These are phyloP conservation scores for Botrytis deweyae DNA, from an alignment of 2,329 filamentous ascomycete genomes.

Conservation along the genomic window DNA sequence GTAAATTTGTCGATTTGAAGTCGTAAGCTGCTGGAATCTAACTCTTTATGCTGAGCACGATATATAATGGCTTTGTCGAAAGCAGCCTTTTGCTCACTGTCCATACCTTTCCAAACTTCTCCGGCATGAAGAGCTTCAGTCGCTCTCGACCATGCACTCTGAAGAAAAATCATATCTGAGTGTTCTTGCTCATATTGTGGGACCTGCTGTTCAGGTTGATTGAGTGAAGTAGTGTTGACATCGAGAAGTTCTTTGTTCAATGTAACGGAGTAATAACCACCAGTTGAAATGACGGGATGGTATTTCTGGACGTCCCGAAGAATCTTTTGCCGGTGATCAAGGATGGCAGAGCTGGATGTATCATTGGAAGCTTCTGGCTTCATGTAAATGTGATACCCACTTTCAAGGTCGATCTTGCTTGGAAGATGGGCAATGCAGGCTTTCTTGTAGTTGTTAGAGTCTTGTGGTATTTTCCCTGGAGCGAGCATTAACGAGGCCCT, in stretches of 20 bases:
- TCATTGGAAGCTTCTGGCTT: too few species aligned
- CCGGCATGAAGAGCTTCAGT: background rate
- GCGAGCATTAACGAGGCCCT: background rate
- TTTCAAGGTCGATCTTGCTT: too few species aligned
- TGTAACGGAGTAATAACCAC: background rate
- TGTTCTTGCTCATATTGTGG: background rate
- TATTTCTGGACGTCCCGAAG: background rate
- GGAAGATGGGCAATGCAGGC: too few species aligned
- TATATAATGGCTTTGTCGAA: background rate
- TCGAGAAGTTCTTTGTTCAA: background rate
- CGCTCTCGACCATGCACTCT: background rate
- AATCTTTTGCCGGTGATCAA: background rate
- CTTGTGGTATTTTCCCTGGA: background rate
- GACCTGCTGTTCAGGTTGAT: background rate
- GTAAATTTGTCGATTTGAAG: background rate
- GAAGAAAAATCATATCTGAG: background rate
- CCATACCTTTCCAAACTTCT: background rate
- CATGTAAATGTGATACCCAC: background rate
- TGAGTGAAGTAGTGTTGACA: background rate
- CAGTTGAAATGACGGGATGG: too few species aligned
- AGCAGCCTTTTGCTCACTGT: background rate
- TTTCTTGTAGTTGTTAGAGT: background rate
- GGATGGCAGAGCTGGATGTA: too few species aligned
- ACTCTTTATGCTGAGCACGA: too few species aligned
- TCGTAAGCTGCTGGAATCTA: background rate